Percentiles rank a stretch among this genome's conserved stretches.
phyloP scores from a whole-genome alignment of 805 yeast genomes.

The Candida yuanshanica region DNA sequence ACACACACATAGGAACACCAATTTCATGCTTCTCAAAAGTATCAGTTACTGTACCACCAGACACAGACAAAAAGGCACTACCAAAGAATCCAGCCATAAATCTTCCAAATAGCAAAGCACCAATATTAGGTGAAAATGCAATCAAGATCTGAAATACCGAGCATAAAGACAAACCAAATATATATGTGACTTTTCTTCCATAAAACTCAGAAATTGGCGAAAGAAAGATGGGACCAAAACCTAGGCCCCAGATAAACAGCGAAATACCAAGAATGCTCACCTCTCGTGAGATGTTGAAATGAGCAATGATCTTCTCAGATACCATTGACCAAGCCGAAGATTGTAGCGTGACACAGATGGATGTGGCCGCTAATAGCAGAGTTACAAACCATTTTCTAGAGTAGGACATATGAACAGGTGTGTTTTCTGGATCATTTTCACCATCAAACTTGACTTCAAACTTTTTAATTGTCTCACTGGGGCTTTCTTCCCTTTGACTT shows the following conservation, averaged over 20 bases:
- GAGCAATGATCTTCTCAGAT: conserved; percentile 40
- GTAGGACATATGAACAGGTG: conserved; percentile 31
- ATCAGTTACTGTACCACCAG: conserved; percentile 75
- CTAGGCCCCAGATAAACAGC: conserved; percentile 66
- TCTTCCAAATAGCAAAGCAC: conserved; percentile 59
- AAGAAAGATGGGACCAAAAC: conserved; percentile 56
- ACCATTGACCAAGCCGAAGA: conserved; percentile 68
- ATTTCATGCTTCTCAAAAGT: conserved; percentile 55
- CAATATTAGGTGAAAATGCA: conserved; percentile 55
- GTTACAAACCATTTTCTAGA: conserved; percentile 55
- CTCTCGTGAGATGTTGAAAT: conserved; percentile 50
- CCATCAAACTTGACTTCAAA: conserved; percentile 27
- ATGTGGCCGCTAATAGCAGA: conserved; percentile 44
- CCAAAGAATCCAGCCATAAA: conserved; percentile 69
- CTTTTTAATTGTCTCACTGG: conserved; percentile 1
- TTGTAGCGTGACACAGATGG: conserved; percentile 60
- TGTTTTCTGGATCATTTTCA: conserved; percentile 27
- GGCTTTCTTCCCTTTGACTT: conserved; percentile 1
- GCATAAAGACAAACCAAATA: conserved; percentile 57
- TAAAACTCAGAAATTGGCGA: conserved; percentile 66
- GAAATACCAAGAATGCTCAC: conserved; percentile 52
- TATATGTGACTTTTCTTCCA: conserved; percentile 56
- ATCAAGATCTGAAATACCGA: conserved; percentile 47
- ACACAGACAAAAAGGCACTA: conserved; percentile 67
- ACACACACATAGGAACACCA: conserved; percentile 65